Evolutionary conservation across 2,329 filamentous ascomycete genomes (phyloP).

Genomic region (Westerdykella ornata): DNA sequence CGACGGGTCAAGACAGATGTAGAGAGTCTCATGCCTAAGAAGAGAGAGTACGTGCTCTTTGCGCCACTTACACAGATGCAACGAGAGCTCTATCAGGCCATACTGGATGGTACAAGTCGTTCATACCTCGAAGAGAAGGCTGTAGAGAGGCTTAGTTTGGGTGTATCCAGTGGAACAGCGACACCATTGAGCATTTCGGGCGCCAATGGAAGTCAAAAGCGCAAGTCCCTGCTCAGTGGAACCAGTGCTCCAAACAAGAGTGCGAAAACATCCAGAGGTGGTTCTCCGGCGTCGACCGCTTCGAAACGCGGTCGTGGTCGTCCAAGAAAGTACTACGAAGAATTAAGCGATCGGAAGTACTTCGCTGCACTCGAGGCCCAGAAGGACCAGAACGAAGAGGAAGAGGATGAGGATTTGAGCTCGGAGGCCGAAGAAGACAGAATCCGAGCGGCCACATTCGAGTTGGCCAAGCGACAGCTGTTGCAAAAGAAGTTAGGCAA

Average conservation of each 20-base stretch:
- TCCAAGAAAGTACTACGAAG: constrained; percentile 56
- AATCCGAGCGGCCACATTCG: constrained; percentile 60
- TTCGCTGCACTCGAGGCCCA: constrained; percentile 66
- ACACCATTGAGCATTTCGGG: constrained; percentile 43
- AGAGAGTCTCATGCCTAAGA: constrained; percentile 83
- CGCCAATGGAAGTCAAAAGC: constrained; percentile 49
- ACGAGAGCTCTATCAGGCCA: constrained; percentile 81
- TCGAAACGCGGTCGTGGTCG: constrained; percentile 49
- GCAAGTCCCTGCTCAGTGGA: constrained; percentile 45
- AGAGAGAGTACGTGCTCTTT: constrained; percentile 92
- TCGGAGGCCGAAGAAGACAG: constrained; percentile 54
- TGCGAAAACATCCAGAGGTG: constrained; percentile 64
- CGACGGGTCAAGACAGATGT: constrained; percentile 90
- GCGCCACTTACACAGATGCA: constrained; percentile 88
- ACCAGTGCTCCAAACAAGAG: constrained; percentile 58
- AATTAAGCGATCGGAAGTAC: constrained; percentile 77
- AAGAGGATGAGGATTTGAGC: constrained; percentile 37
- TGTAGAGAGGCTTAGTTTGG: constrained; percentile 54
- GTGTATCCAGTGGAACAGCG: constrained; percentile 37
- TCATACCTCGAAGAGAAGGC: constrained; percentile 68
- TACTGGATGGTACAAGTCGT: constrained; percentile 50
- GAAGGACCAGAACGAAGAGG: constrained; percentile 35
- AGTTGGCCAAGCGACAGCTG: constrained; percentile 82
- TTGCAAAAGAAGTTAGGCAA: constrained; percentile 87
- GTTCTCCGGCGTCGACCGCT: constrained; percentile 58